Evolutionary conservation across 148 eudicot species (phyloP), one percentile per base, ranked within the genome.

Genomic region (Rhododendron ferrugineum): DNA sequence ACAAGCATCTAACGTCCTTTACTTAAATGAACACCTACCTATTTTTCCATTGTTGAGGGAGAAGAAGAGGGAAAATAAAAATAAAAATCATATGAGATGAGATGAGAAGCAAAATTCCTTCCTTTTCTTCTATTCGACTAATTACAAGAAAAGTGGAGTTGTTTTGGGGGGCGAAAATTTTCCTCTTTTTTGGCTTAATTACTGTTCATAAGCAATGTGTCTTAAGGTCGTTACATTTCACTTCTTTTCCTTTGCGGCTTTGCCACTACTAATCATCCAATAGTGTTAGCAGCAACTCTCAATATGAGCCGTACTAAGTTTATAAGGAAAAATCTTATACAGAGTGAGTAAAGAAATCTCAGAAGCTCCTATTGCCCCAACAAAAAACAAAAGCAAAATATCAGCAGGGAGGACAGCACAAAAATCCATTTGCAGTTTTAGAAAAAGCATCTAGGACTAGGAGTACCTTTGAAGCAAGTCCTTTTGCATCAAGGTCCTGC

Each of bases 401-500:
- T 50, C 40, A 72, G 30, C 15, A 47, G 22, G 54, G 34, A 82
- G 42, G 34, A 18, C 16, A 28, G 14, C 40, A 46, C 28, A 72
- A 23, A 10, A 9, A 72, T 37, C 34, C 1, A 60, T 11, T 34
- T 46, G 13, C 64, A 46, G 23, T 32, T 26, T 15, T 32, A 86
- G 46, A 28, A 37, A 72, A 80, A 40, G 32, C 23, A 73, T 18
- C 11, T 58, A 32, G 11, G 72, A 82, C 11, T 58, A 32, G 11
- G 72, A 82, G 14, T 89, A 96, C 99, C 98, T 93, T 84, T 74
- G 95, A 85, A 90, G 98, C 98, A 85, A 97, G 98, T 42, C 98
- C 99, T 89, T 92, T 49, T 11, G 93, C 88, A 73, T 92, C 98
- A 86, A 97, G 95, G 22, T 95, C 99, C 92, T 94, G 98, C 99